phyloP scores from a whole-genome alignment of 306 rosid genomes.

The Carpinus viminea region DNA sequence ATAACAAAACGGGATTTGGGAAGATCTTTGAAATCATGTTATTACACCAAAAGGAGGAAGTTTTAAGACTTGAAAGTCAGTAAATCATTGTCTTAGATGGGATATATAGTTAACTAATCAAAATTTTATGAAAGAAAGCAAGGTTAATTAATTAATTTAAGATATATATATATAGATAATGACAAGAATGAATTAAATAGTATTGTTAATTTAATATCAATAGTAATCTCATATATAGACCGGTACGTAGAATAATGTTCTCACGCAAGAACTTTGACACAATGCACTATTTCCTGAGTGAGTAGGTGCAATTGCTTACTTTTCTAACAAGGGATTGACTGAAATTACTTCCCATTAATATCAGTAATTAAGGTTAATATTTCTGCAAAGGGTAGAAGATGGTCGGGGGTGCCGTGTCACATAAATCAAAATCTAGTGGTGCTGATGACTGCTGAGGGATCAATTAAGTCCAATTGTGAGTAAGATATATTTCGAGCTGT shows the following conservation, averaged over 20 bases:
- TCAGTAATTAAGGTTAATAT: constrained; percentile 6
- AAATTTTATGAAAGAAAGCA: too few species aligned
- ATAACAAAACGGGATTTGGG: too few species aligned
- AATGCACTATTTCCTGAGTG: constrained; percentile 18
- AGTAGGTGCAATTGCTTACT: constrained; percentile 24
- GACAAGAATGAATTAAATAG: neutral
- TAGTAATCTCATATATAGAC: neutral
- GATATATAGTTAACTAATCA: neutral
- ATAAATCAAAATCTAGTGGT: neutral
- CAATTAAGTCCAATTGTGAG: constrained; percentile 2
- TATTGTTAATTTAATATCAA: neutral
- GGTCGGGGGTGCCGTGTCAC: constrained; percentile 24
- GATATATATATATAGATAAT: neutral
- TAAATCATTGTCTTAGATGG: neutral
- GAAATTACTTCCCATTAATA: constrained; percentile 5
- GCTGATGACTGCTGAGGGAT: constrained; percentile 14
- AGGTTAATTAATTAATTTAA: too few species aligned
- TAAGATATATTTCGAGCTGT: constrained; percentile 6
- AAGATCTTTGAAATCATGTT: neutral
- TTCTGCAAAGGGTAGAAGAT: constrained; percentile 1
- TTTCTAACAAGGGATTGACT: constrained; percentile 34
- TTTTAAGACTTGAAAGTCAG: neutral
- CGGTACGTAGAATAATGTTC: neutral
- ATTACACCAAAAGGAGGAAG: neutral
- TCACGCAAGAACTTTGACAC: neutral